Percentiles rank a stretch among this genome's conserved stretches.
phyloP scores from a whole-genome alignment of 257 asterid species.

The Primulina huaijiensis region DNA sequence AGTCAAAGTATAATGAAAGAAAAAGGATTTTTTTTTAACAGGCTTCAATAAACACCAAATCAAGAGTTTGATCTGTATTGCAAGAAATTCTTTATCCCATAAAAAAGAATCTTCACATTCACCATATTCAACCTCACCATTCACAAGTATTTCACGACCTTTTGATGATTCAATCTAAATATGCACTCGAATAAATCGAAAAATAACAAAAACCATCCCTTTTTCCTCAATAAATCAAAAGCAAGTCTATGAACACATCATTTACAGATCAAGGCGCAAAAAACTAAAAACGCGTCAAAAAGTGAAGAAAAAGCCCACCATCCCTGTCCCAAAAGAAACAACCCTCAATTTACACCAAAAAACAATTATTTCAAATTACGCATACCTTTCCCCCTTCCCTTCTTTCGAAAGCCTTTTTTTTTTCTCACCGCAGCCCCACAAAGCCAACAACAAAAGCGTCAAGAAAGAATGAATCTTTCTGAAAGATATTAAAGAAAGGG shows the following conservation, averaged over 20 bases:
- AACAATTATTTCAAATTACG: slow-evolving; percentile 16
- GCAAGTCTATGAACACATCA: slow-evolving; percentile 8
- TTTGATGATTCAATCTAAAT: background rate
- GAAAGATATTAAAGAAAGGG: slow-evolving; percentile 17
- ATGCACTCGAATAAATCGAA: background rate
- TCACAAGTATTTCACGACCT: too few species aligned
- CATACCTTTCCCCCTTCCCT: slow-evolving; percentile 35
- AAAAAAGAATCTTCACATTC: slow-evolving; percentile 1
- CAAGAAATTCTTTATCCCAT: slow-evolving; percentile 1
- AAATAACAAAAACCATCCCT: slow-evolving; percentile 12
- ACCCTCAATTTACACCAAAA: background rate
- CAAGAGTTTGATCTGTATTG: background rate
- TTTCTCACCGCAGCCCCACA: slow-evolving; percentile 34
- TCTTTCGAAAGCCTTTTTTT: slow-evolving; percentile 17
- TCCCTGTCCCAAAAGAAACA: background rate
- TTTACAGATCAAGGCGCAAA: slow-evolving; percentile 18
- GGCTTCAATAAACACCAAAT: background rate
- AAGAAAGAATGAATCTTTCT: slow-evolving; percentile 14
- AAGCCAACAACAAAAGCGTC: slow-evolving; percentile 36
- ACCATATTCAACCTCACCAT: background rate
- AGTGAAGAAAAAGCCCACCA: background rate
- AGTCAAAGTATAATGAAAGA: background rate
- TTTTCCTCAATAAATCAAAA: slow-evolving; percentile 18
- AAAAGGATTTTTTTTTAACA: background rate
- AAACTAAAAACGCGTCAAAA: slow-evolving; percentile 11